phyloP scores from a whole-genome alignment of 495 filamentous ascomycete species.

The Margaritispora aquatica region DNA sequence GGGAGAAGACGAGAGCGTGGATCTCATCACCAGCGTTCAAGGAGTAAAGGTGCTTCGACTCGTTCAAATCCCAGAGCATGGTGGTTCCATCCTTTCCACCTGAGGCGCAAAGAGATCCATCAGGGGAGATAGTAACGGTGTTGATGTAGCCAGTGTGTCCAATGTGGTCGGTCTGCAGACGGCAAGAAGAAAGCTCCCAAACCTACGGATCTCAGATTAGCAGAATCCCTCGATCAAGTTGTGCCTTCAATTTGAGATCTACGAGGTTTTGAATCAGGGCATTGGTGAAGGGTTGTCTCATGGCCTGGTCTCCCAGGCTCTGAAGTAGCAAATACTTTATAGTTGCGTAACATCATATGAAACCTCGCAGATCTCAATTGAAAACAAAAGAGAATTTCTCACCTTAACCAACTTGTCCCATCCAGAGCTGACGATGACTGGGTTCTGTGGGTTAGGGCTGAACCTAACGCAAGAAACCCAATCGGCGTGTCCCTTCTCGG shows the following conservation, averaged over 20 bases:
- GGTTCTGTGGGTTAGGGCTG: slow-evolving; percentile 99
- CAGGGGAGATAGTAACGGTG: slow-evolving; percentile 99
- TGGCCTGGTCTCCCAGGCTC: slow-evolving; percentile 72
- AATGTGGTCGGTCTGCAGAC: slow-evolving; percentile 99
- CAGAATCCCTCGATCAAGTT: background rate
- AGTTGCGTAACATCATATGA: slow-evolving; percentile 79
- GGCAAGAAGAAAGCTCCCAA: slow-evolving; percentile 98
- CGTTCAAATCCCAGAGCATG: slow-evolving; percentile 99
- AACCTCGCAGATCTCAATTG: slow-evolving; percentile 17
- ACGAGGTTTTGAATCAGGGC: slow-evolving; percentile 58
- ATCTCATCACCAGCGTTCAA: slow-evolving; percentile 99
- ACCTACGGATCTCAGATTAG: slow-evolving; percentile 53
- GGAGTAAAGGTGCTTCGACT: slow-evolving; percentile 99
- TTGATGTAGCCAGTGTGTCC: slow-evolving; percentile 99
- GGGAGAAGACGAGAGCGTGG: slow-evolving; percentile 99
- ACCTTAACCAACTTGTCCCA: slow-evolving; percentile 99
- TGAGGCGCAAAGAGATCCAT: slow-evolving; percentile 98
- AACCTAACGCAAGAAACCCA: slow-evolving; percentile 99
- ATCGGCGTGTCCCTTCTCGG: slow-evolving; percentile 98
- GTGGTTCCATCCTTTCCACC: slow-evolving; percentile 99
- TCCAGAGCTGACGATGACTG: slow-evolving; percentile 96
- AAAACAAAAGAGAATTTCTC: slow-evolving; percentile 32
- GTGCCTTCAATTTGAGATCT: slow-evolving; percentile 21
- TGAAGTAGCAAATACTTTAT: slow-evolving; percentile 99
- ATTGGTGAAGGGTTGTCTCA: slow-evolving; percentile 96